Base-by-base conservation (phyloP, 2,329 filamentous ascomycete species). In the Lasiodiplodia sp. region DNA sequence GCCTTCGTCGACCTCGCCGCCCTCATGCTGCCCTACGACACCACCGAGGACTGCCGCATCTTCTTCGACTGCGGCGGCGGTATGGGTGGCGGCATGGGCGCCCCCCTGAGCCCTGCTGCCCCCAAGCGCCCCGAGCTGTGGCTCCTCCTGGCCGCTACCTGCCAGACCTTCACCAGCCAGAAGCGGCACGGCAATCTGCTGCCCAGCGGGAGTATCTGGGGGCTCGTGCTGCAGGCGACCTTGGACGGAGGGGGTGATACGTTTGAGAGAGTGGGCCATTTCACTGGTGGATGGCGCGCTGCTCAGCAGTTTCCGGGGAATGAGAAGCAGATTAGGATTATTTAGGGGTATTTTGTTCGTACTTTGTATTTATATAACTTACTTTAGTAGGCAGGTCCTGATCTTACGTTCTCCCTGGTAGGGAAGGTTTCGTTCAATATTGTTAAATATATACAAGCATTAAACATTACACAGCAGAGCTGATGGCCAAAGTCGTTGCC, bases 281-380 rank as follows among this genome's bases (percentile, higher is more conserved):
- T 44, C 6, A 60, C 57, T 0, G 57, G 57, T 11, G 57, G 57
- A 14, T 60, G 57, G 57, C 21, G 57, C 14, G 57, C 57, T 3
- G 57, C 57, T 14, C 57, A 60, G 57, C 57, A 60, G 38, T 60
- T 60, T 60, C 57, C 57, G 38, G 57, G 57, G 37, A 60, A 64
- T 21, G 60, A 64, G 5, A n/a, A 34, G 25, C 14, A 37, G 60
- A 23, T 64, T 4, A 64, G 25, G 18, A 64, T 64, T 23, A 31
- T 64, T 28, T 64, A 52, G 28, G 3, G 11, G 8, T 8, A 31
- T 38, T 31, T 25, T 1, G 21, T 23, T 62, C 47, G 6, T 49
- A 31, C 14, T 57, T 21, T 21, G 14, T 57, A 38, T 23, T 11
- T 21, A 57, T 57, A 34, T 37, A 37, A 53, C 6, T 53, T 34